These are phyloP conservation scores for Pezizomycotina sp. DNA, from an alignment of 2,329 filamentous ascomycete genomes.

Conservation along the genomic window DNA sequence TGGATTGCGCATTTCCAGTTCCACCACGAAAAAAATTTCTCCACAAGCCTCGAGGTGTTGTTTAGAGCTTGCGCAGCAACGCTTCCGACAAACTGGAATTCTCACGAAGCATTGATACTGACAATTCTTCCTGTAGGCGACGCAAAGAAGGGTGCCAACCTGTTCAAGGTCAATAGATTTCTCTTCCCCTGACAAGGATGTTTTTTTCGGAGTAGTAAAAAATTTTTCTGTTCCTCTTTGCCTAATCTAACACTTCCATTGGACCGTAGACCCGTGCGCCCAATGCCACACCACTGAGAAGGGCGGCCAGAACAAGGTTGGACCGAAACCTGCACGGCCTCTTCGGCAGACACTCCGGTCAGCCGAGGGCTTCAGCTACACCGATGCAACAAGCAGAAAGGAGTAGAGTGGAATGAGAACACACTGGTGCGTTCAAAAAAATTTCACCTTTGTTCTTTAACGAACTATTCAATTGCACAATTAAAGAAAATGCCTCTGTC, in stretches of 20 bases:
- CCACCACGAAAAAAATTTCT: neutral
- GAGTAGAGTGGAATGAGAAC: slow-evolving; percentile 69
- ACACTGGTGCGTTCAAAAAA: slow-evolving; percentile 48
- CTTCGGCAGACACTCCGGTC: slow-evolving; percentile 88
- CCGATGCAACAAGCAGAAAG: slow-evolving; percentile 99
- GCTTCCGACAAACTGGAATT: neutral
- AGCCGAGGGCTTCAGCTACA: slow-evolving; percentile 89
- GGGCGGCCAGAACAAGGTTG: slow-evolving; percentile 91
- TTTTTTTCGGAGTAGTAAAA: slow-evolving; percentile 11
- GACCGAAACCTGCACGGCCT: slow-evolving; percentile 92
- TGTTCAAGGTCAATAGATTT: slow-evolving; percentile 58
- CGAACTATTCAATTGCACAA: too few species aligned
- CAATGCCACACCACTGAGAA: slow-evolving; percentile 95
- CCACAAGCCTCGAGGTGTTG: too few species aligned
- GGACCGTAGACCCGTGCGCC: slow-evolving; percentile 61
- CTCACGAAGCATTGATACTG: neutral
- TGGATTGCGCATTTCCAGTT: neutral
- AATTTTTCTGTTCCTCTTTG: neutral
- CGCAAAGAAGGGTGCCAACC: slow-evolving; percentile 86
- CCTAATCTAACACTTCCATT: neutral
- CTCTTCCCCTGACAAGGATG: slow-evolving; percentile 2
- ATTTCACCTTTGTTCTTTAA: neutral
- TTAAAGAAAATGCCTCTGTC: too few species aligned
- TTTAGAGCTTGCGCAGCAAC: neutral
- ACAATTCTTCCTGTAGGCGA: slow-evolving; percentile 47